Evolutionary conservation across 768 basidiomycete species (phyloP).

Genomic region (Tricholoma saponaceum): DNA sequence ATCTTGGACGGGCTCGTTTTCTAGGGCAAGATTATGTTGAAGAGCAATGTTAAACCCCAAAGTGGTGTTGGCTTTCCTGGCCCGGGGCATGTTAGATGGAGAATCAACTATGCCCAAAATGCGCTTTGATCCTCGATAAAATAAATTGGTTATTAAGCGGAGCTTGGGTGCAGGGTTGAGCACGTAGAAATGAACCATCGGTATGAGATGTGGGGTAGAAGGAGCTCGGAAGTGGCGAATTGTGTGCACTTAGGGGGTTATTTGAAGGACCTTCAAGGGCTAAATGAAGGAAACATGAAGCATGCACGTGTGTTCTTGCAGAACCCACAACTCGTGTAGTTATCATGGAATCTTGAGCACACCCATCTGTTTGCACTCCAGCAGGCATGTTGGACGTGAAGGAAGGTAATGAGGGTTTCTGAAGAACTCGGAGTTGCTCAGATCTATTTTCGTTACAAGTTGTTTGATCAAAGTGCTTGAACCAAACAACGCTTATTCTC

Average conservation of each 20-base stretch:
- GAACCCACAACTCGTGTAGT: constrained; percentile 10
- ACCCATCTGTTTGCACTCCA: background rate
- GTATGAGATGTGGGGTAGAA: constrained; percentile 8
- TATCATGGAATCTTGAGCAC: background rate
- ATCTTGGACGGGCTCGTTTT: constrained; percentile 23
- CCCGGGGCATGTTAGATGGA: constrained; percentile 6
- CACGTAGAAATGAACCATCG: constrained; percentile 36
- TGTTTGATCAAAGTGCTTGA: background rate
- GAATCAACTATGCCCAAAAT: constrained; percentile 15
- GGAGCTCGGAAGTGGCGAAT: constrained; percentile 11
- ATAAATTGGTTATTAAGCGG: constrained; percentile 25
- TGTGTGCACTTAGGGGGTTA: background rate
- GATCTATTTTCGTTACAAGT: background rate
- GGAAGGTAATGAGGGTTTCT: background rate
- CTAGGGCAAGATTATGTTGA: background rate
- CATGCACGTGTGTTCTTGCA: constrained; percentile 28
- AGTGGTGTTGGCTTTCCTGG: constrained; percentile 12
- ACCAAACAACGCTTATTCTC: background rate
- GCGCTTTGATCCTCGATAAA: constrained; percentile 30
- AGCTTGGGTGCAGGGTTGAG: constrained; percentile 34
- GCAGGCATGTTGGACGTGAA: background rate
- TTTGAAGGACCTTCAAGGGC: background rate
- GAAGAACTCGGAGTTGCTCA: background rate
- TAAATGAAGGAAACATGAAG: constrained; percentile 27
- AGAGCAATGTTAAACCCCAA: constrained; percentile 6